These are phyloP conservation scores for Blastomyces emzantsi DNA, from an alignment of 2,329 filamentous ascomycete species.

Conservation along the genomic window DNA sequence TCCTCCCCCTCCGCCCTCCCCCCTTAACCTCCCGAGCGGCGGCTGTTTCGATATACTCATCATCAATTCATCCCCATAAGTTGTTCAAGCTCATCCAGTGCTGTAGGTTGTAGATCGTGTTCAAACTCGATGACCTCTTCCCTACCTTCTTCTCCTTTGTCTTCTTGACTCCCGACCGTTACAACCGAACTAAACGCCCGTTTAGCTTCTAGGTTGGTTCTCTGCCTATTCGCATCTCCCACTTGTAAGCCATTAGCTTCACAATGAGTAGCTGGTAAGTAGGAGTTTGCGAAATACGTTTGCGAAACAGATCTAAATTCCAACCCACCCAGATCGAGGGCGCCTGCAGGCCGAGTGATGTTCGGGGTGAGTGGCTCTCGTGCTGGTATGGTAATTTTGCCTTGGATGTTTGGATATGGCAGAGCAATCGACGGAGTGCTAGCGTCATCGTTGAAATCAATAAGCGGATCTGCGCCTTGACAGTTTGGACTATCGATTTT, in stretches of 20 bases:
- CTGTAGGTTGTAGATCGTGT: slow-evolving; percentile 12
- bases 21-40: no score
- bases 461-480: not conserved
- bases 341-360: not conserved
- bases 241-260: not conserved
- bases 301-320: not conserved
- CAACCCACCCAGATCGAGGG: not conserved
- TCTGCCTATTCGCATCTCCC: not conserved
- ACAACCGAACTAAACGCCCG: not conserved
- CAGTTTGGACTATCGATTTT: not conserved
- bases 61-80: slow-evolving; percentile 11
- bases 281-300: not conserved
- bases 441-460: not conserved
- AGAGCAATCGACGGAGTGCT: not conserved
- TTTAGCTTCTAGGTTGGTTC: not conserved
- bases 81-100: slow-evolving; percentile 12
- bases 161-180: not conserved
- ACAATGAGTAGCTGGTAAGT: not conserved
- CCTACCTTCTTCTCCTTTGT: not conserved
- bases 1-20: no score
- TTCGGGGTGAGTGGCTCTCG: not conserved
- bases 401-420: not conserved
- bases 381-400: not conserved
- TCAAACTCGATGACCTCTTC: slow-evolving; percentile 10
- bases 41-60: not conserved